Evolutionary conservation across 345 rosid species (phyloP).

Genomic region (Arabidopsis thaliana): TAIR10.1 NC_003070.9:7911501-7912000

Average conservation of each 20-base stretch:
- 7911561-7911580: too few species aligned
- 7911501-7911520: too few species aligned
- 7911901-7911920: constrained; percentile 23
- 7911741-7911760: neutral
- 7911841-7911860: neutral
- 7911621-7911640: too few species aligned
- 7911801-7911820: constrained; percentile 28
- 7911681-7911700: too few species aligned
- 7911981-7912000: constrained; percentile 38
- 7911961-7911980: constrained; percentile 41
- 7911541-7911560: too few species aligned
- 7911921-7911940: constrained; percentile 40
- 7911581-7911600: too few species aligned
- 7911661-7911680: too few species aligned
- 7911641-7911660: too few species aligned
- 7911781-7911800: constrained; percentile 4
- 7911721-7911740: neutral
- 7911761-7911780: constrained; percentile 27
- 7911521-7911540: too few species aligned
- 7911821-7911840: constrained; percentile 29
- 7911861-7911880: constrained; percentile 33
- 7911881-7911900: neutral
- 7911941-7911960: constrained; percentile 25
- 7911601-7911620: too few species aligned
- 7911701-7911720: neutral